These are phyloP conservation scores for Leccinum griseonigrum DNA, from an alignment of 1,284 basidiomycete species.

Conservation along the genomic window DNA sequence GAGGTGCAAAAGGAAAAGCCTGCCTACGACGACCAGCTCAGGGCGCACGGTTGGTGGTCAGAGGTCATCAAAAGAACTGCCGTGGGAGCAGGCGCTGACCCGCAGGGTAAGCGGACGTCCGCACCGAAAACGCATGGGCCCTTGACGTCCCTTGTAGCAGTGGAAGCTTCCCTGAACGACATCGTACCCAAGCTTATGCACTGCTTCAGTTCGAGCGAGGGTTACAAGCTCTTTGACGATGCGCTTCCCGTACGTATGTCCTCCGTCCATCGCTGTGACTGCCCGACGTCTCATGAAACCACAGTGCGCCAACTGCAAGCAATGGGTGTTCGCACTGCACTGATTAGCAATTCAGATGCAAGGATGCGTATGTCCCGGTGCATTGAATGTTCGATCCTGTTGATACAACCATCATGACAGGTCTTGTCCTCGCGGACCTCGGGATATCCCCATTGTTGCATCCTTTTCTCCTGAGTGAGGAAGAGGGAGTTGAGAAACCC, in stretches of 20 bases:
- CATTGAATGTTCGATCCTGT: neutral
- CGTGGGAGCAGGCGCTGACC: conserved; percentile 64
- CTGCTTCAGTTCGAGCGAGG: conserved; percentile 66
- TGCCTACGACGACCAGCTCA: conserved; percentile 41
- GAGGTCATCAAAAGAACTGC: conserved; percentile 73
- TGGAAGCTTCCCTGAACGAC: conserved; percentile 46
- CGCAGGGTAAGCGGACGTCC: conserved; percentile 38
- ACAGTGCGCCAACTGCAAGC: conserved; percentile 49
- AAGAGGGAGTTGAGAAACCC: conserved; percentile 68
- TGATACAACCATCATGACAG: conserved; percentile 29
- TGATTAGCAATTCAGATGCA: conserved; percentile 70
- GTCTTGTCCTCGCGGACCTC: conserved; percentile 57
- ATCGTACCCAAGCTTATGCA: conserved; percentile 59
- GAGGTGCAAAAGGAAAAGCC: conserved; percentile 59
- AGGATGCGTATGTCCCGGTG: conserved; percentile 54
- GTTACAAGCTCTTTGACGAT: conserved; percentile 68
- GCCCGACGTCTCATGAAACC: conserved; percentile 1
- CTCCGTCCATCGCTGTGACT: neutral
- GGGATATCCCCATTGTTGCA: conserved; percentile 46
- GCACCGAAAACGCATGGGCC: conserved; percentile 22
- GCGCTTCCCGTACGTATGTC: conserved; percentile 56
- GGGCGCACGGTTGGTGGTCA: conserved; percentile 63
- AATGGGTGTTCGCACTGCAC: conserved; percentile 48
- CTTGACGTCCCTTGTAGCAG: conserved; percentile 37
- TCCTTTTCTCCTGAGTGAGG: conserved; percentile 62